phyloP scores from a whole-genome alignment of 1,284 basidiomycete genomes.

The Sporisorium iseilematis-ciliati region DNA sequence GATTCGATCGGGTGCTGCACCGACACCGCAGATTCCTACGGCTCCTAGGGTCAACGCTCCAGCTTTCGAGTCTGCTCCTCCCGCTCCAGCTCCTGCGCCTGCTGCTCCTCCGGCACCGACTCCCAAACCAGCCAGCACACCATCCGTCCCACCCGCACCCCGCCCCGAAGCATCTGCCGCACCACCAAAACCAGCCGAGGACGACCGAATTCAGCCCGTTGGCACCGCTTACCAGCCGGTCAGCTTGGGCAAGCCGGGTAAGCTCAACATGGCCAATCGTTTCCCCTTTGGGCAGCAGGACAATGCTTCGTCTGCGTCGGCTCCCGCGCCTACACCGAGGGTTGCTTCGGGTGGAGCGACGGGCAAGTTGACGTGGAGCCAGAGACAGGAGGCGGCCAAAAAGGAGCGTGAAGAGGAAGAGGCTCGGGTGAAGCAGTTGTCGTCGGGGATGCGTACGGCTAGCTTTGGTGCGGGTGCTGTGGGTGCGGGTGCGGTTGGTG shows the following conservation, averaged over 20 bases:
- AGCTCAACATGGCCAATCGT: slow-evolving; percentile 65
- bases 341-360: slow-evolving; percentile 40
- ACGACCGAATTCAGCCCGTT: slow-evolving; percentile 66
- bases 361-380: slow-evolving; percentile 68
- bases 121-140: slow-evolving; percentile 15
- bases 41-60: slow-evolving; percentile 38
- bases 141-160: slow-evolving; percentile 34
- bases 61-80: slow-evolving; percentile 37
- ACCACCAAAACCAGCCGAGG: slow-evolving; percentile 59
- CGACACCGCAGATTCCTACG: slow-evolving; percentile 29
- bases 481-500: slow-evolving; percentile 13
- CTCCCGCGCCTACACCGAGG: slow-evolving; percentile 44
- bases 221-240: slow-evolving; percentile 68
- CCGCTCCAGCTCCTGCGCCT: slow-evolving; percentile 32
- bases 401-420: slow-evolving; percentile 65
- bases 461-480: slow-evolving; percentile 28
- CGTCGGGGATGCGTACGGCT: slow-evolving; percentile 35
- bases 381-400: slow-evolving; percentile 64
- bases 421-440: slow-evolving; percentile 29
- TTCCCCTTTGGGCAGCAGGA: slow-evolving; percentile 60
- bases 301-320: slow-evolving; percentile 14
- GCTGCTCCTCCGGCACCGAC: slow-evolving; percentile 25
- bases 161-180: slow-evolving; percentile 25
- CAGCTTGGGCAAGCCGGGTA: slow-evolving; percentile 65
- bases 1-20: slow-evolving; percentile 53